phyloP scores from a whole-genome alignment of 2,329 filamentous ascomycete genomes.

The Trichoderma brevicompactum region DNA sequence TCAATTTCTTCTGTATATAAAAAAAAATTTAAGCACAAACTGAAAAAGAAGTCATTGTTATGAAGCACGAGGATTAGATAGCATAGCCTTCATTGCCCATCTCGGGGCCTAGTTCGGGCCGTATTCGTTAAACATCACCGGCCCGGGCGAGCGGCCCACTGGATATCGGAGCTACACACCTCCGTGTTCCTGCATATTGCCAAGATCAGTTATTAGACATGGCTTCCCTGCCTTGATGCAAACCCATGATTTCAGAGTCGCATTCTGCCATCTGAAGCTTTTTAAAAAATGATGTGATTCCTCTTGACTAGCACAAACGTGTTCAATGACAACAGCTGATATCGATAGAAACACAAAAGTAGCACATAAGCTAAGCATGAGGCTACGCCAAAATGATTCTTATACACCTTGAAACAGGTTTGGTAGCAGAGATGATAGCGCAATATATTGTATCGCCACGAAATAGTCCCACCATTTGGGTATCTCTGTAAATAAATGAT shows the following conservation, averaged over 20 bases:
- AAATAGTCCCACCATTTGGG: slow-evolving; percentile 12
- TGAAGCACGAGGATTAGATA: background rate
- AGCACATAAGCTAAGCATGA: too few species aligned
- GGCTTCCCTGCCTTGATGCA: too few species aligned
- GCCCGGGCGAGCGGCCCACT: background rate
- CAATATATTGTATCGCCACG: background rate
- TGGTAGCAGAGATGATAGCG: slow-evolving; percentile 3
- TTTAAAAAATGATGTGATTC: too few species aligned
- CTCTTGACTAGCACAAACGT: too few species aligned
- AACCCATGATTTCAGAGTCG: too few species aligned
- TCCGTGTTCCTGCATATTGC: background rate
- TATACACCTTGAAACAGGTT: background rate
- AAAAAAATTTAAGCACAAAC: too few species aligned
- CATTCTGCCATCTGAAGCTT: too few species aligned
- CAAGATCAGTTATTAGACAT: background rate
- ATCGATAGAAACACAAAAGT: too few species aligned
- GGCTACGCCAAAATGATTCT: too few species aligned
- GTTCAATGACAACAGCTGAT: too few species aligned
- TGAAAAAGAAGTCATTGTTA: too few species aligned
- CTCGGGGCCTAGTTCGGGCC: slow-evolving; percentile 14
- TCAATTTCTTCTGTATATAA: too few species aligned
- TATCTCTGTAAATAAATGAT: slow-evolving; percentile 17
- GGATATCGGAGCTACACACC: background rate
- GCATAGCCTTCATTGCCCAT: background rate
- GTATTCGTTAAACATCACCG: background rate